These are phyloP conservation scores for Sugiyamaella marilandica DNA, from an alignment of 805 yeast genomes.

Conservation along the genomic window DNA sequence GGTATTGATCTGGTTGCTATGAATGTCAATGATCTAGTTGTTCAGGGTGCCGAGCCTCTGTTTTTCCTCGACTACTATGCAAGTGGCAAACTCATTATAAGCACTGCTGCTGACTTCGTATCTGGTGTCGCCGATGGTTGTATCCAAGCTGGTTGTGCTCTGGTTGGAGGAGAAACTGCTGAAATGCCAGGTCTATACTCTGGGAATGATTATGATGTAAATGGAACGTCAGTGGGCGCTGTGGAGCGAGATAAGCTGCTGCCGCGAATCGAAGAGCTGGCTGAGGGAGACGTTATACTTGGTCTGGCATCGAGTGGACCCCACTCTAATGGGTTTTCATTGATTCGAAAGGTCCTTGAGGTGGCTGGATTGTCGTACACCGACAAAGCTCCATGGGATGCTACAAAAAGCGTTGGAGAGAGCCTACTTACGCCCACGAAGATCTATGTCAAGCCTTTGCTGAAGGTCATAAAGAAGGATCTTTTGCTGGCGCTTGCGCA, in stretches of 20 bases:
- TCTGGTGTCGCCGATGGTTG: slow-evolving; percentile 97
- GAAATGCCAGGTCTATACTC: slow-evolving; percentile 99
- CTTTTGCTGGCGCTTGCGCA: slow-evolving; percentile 86
- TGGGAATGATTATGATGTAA: slow-evolving; percentile 93
- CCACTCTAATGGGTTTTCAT: slow-evolving; percentile 94
- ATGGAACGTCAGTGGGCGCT: slow-evolving; percentile 98
- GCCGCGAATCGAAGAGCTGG: slow-evolving; percentile 67
- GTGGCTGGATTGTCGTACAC: slow-evolving; percentile 65
- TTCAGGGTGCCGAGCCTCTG: slow-evolving; percentile 98
- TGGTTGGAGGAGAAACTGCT: slow-evolving; percentile 98
- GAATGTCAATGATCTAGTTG: slow-evolving; percentile 97
- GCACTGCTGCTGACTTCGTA: slow-evolving; percentile 82
- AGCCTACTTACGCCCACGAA: slow-evolving; percentile 85
- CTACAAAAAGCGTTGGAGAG: slow-evolving; percentile 68
- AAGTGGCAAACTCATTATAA: slow-evolving; percentile 81
- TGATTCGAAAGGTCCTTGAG: slow-evolving; percentile 88
- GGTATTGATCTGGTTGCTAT: slow-evolving; percentile 98
- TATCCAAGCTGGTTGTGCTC: slow-evolving; percentile 89
- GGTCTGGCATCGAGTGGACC: slow-evolving; percentile 91
- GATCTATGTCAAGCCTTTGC: slow-evolving; percentile 87
- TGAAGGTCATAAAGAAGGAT: slow-evolving; percentile 64
- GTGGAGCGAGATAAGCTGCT: slow-evolving; percentile 68
- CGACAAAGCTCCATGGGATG: slow-evolving; percentile 82
- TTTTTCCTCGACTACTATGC: slow-evolving; percentile 96
- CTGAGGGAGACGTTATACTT: slow-evolving; percentile 71